Evolutionary conservation across 1,284 basidiomycete species (phyloP), one percentile per base, ranked within the genome.

Genomic region (Ceratobasidium theobromae): DNA sequence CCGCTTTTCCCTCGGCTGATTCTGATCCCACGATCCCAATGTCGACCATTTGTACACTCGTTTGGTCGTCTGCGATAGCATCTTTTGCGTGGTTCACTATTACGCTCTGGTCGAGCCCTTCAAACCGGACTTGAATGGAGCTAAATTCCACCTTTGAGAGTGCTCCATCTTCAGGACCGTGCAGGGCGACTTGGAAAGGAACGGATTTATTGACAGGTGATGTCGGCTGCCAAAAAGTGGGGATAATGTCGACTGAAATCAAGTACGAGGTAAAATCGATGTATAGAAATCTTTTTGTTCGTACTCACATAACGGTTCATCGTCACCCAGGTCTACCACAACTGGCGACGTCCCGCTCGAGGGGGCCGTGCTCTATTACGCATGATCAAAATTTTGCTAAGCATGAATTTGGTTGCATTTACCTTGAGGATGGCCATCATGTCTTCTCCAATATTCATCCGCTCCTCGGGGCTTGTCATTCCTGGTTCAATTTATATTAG

Each of bases 351-450:
- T 62, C 25, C 48, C 78, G 9, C 86, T 84, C 4, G 82, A 74
- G 1, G 90, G 88, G 0, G 86, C 80, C 1, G 89, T 88, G 54
- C 84, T 89, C 88, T 90, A 69, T 38, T 53, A 65, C 58, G 66
- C 27, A n/a, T 23, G 27, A 65, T n/a, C n/a, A n/a, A n/a, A n/a
- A n/a, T n/a, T n/a, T n/a, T n/a, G n/a, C n/a, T n/a, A n/a, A n/a
- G n/a, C n/a, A n/a, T n/a, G n/a, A n/a, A n/a, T n/a, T n/a, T n/a
- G n/a, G n/a, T n/a, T n/a, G n/a, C n/a, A n/a, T n/a, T n/a, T n/a
- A 89, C 89, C 82, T 85, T 81, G 32, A 95, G 76, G 8, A 93
- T 79, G 1, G 82, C 83, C 18, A 88, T 60, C 32, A 95, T 70
- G 74, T 91, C 88, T 30, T 88, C 85, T 71, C 88, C 73, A 40